Conservation (phyloP, 441 rosid genomes). For the Omphalea diandra region DNA sequence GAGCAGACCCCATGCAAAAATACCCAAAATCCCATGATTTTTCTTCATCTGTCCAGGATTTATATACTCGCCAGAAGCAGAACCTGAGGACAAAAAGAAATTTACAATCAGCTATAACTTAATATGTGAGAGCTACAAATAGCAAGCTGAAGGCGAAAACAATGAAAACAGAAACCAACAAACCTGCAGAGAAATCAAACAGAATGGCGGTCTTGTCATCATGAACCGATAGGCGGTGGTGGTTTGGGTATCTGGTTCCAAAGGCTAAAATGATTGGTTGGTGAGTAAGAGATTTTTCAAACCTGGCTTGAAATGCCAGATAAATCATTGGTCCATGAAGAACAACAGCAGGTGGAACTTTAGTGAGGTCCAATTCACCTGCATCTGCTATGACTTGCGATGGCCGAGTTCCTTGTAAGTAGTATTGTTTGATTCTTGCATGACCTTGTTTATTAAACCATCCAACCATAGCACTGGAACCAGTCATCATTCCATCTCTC, state of each 20-base stretch:
- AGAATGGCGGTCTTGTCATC: constrained; percentile 66
- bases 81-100: constrained; percentile 34
- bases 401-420: constrained; percentile 55
- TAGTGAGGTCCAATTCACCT: constrained; percentile 73
- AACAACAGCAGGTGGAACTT: constrained; percentile 71
- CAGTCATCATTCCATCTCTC: constrained; percentile 80
- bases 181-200: constrained; percentile 77
- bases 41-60: constrained; percentile 45
- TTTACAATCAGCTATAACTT: background rate
- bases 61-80: constrained; percentile 32
- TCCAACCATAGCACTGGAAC: constrained; percentile 91
- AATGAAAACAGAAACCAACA: background rate
- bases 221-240: constrained; percentile 51
- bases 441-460: constrained; percentile 82
- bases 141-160: background rate
- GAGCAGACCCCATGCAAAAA: constrained; percentile 73
- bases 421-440: constrained; percentile 72
- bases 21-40: constrained; percentile 72
- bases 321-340: constrained; percentile 75
- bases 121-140: no score
- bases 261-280: constrained; percentile 76
- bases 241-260: constrained; percentile 54
- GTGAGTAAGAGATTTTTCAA: constrained; percentile 42
- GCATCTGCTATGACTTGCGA: constrained; percentile 67
- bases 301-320: constrained; percentile 74